phyloP scores from a whole-genome alignment of 1,139 yeast species.

The Lodderomyces parapsilosis region DNA sequence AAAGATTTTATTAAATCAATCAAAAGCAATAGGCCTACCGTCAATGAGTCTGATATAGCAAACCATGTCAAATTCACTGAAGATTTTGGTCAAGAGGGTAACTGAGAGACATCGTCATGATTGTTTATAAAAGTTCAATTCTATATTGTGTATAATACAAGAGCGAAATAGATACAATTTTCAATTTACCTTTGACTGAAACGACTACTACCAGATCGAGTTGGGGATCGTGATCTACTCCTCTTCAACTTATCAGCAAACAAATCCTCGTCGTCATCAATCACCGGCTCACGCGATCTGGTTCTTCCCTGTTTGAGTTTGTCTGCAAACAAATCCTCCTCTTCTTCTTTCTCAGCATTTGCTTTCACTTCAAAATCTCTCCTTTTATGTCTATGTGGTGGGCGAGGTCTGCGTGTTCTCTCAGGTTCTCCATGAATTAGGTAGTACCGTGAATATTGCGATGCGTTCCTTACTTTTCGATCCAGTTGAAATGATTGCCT shows the following conservation, averaged over 20 bases:
- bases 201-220: constrained; percentile 9
- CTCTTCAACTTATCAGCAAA: constrained; percentile 14
- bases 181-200: constrained; percentile 13
- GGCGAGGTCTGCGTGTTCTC: constrained; percentile 19
- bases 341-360: constrained; percentile 15
- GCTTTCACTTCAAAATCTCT: constrained; percentile 12
- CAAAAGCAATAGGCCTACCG: constrained; percentile 91
- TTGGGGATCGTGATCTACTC: constrained; percentile 20
- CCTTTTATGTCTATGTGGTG: constrained; percentile 7
- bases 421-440: constrained; percentile 75
- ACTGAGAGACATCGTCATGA: constrained; percentile 31
- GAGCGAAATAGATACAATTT: background rate
- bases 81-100: constrained; percentile 98
- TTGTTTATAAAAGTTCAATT: background rate
- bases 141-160: constrained; percentile 1
- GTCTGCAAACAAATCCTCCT: constrained; percentile 18
- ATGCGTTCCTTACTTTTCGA: constrained; percentile 57
- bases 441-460: constrained; percentile 63
- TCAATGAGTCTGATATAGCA: constrained; percentile 75
- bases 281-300: constrained; percentile 13
- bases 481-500: constrained; percentile 58
- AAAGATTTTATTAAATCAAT: constrained; percentile 94
- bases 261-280: constrained; percentile 22
- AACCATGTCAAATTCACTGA: constrained; percentile 86
- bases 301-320: constrained; percentile 11